Conservation (phyloP, 169 alveolate species). For the Babesia bovis region DNA sequence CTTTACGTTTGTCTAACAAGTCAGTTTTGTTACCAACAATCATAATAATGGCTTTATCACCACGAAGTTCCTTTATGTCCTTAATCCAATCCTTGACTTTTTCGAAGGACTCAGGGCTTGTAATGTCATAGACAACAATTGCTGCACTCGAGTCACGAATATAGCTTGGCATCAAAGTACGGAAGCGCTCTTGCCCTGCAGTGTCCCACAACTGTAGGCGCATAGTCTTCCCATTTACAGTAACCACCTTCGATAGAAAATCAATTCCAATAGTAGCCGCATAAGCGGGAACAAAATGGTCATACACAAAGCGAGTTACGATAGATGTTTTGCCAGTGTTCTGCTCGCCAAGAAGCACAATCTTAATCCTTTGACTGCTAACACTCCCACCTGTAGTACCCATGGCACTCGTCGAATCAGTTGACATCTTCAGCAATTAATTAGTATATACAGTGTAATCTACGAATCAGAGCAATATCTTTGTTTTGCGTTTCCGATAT, state of each 20-base stretch:
- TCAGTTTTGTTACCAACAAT: conserved; percentile 97
- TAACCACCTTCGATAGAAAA: conserved; percentile 92
- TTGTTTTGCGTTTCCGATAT: background rate
- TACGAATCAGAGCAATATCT: background rate
- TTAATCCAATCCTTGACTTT: conserved; percentile 94
- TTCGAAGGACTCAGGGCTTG: conserved; percentile 89
- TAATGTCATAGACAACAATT: conserved; percentile 93
- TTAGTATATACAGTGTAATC: background rate
- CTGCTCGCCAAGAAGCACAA: conserved; percentile 77
- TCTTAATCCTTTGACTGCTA: conserved; percentile 63
- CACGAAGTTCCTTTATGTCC: conserved; percentile 94
- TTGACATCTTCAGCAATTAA: conserved; percentile 13
- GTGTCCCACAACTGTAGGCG: conserved; percentile 98
- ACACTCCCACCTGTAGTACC: conserved; percentile 37
- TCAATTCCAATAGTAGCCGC: conserved; percentile 96
- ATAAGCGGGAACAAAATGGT: conserved; percentile 90
- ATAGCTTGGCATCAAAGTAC: conserved; percentile 94
- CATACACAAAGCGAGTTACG: conserved; percentile 96
- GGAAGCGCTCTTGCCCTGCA: conserved; percentile 97
- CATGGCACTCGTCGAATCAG: conserved; percentile 9
- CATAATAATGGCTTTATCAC: conserved; percentile 93
- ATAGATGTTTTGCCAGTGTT: conserved; percentile 98
- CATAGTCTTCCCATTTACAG: conserved; percentile 92
- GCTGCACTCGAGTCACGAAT: conserved; percentile 97
- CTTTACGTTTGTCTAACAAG: conserved; percentile 89